A percentile compares a stretch with the other conserved stretches of the same genome.
These are phyloP conservation scores for Coemansia sp. DNA, from an alignment of 192 early-diverging fungal genomes.

Conservation along the genomic window DNA sequence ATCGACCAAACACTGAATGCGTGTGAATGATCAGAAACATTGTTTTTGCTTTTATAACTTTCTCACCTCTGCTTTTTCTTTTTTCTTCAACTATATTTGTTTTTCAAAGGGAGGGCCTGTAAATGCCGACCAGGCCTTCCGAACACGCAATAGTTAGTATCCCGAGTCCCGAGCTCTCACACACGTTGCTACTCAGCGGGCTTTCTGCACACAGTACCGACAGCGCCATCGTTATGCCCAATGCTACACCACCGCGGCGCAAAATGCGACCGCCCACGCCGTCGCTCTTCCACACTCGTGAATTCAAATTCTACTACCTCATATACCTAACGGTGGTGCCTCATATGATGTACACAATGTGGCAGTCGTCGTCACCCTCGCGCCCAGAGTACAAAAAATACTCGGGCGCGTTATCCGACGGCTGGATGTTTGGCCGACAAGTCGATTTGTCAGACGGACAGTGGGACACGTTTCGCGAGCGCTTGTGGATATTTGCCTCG, in stretches of 20 bases:
- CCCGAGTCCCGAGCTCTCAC: slow-evolving; percentile 1
- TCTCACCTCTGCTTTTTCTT: background rate
- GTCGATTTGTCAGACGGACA: slow-evolving; percentile 57
- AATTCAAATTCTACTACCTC: slow-evolving; percentile 78
- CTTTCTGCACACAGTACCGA: slow-evolving; percentile 7
- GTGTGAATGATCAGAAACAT: background rate
- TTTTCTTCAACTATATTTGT: background rate
- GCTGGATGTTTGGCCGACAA: slow-evolving; percentile 72
- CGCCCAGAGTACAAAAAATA: slow-evolving; percentile 48
- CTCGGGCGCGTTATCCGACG: slow-evolving; percentile 49
- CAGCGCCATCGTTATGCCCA: slow-evolving; percentile 19
- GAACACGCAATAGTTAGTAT: background rate
- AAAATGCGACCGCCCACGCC: slow-evolving; percentile 74
- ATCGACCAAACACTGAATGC: no score
- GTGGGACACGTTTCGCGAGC: slow-evolving; percentile 52
- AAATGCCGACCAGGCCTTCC: slow-evolving; percentile 4
- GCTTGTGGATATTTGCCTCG: slow-evolving; percentile 50
- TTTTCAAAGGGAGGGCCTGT: background rate
- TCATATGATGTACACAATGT: slow-evolving; percentile 66
- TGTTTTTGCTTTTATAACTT: background rate
- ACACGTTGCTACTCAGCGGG: slow-evolving; percentile 24
- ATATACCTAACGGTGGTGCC: slow-evolving; percentile 58
- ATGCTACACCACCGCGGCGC: slow-evolving; percentile 47
- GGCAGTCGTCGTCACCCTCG: slow-evolving; percentile 46
- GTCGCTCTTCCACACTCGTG: slow-evolving; percentile 62